phyloP scores from a whole-genome alignment of 140 eudicot genomes.

The Flaveria floridana region DNA sequence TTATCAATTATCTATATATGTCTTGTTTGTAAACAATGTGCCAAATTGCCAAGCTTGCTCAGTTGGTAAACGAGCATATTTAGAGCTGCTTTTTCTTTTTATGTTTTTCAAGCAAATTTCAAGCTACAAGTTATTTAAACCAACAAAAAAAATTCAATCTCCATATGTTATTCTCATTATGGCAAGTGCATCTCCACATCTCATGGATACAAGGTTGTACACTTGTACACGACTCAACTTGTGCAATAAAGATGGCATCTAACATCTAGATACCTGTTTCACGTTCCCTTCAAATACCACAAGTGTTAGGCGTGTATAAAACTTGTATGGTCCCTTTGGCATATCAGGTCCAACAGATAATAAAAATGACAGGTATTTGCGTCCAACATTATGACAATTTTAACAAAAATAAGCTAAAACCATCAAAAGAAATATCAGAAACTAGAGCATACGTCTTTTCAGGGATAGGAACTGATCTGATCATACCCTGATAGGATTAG shows the following conservation, averaged over 20 bases:
- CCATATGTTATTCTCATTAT: background rate
- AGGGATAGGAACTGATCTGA: conserved; percentile 3
- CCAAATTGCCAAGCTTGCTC: too few relatives aligned
- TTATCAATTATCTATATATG: too few relatives aligned
- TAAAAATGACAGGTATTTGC: background rate
- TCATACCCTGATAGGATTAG: conserved; percentile 10
- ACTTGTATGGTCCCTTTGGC: background rate
- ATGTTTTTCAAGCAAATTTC: too few relatives aligned
- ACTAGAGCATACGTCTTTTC: background rate
- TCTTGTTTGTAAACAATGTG: too few relatives aligned
- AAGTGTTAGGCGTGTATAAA: background rate
- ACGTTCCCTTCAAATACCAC: background rate
- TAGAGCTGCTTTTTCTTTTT: too few relatives aligned
- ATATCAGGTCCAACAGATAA: background rate
- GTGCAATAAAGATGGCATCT: conserved; percentile 7
- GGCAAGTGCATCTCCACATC: background rate
- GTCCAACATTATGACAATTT: background rate
- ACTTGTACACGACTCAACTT: background rate
- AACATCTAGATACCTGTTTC: background rate
- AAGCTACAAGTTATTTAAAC: background rate
- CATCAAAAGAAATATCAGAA: background rate
- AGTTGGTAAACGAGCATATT: too few relatives aligned
- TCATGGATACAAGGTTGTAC: background rate
- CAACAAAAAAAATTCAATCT: background rate
- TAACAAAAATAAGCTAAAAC: background rate